Conservation (phyloP, 371 early-diverging fungal genomes). For the Parasitella parasitica region DNA sequence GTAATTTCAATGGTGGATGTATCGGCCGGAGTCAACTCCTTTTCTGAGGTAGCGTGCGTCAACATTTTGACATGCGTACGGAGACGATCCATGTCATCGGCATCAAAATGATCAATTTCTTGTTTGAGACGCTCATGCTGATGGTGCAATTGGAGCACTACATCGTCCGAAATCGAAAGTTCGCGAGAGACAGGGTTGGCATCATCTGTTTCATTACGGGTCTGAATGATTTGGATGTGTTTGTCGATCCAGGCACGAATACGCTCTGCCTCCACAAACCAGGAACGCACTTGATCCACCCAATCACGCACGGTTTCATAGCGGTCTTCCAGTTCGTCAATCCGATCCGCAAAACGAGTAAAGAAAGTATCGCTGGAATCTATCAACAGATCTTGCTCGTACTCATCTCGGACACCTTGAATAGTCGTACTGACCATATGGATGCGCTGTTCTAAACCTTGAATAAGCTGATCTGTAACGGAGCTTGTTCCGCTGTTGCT, state of each 20-base stretch:
- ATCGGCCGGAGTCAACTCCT: slow-evolving; percentile 54
- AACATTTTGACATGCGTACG: slow-evolving; percentile 49
- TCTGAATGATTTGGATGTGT: slow-evolving; percentile 35
- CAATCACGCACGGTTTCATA: slow-evolving; percentile 42
- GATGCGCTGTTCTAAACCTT: slow-evolving; percentile 34
- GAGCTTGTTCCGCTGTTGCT: slow-evolving; percentile 25
- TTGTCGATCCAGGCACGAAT: slow-evolving; percentile 45
- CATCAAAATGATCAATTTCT: slow-evolving; percentile 18
- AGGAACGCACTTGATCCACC: slow-evolving; percentile 54
- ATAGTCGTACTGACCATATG: slow-evolving; percentile 31
- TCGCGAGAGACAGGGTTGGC: slow-evolving; percentile 38
- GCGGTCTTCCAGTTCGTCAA: slow-evolving; percentile 8
- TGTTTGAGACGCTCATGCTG: slow-evolving; percentile 13
- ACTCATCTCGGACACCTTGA: slow-evolving; percentile 28
- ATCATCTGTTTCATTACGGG: slow-evolving; percentile 23
- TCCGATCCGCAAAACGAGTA: slow-evolving; percentile 7
- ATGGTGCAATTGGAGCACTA: neutral
- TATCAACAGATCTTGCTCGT: slow-evolving; percentile 10
- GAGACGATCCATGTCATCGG: slow-evolving; percentile 42
- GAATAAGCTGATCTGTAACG: slow-evolving; percentile 33
- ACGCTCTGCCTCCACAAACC: slow-evolving; percentile 56
- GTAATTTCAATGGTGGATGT: slow-evolving; percentile 56
- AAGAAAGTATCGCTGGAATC: neutral
- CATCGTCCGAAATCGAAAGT: slow-evolving; percentile 24
- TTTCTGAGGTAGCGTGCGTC: slow-evolving; percentile 12